phyloP scores from a whole-genome alignment of 345 rosid species.

The Angophora floribunda region DNA sequence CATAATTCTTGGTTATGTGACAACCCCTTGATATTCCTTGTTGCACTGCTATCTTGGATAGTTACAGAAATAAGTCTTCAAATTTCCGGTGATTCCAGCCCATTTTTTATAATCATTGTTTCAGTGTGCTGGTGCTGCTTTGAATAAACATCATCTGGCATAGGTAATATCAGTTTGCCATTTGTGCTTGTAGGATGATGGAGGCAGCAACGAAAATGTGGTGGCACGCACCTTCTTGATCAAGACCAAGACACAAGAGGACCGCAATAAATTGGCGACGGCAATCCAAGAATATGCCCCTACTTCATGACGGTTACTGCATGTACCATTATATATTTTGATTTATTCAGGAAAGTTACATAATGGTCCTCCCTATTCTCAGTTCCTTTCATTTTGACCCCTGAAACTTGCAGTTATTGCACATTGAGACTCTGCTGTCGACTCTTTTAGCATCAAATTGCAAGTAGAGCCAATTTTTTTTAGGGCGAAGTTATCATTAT shows the following conservation, averaged over 20 bases:
- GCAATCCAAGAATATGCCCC: constrained; percentile 84
- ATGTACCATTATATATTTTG: background rate
- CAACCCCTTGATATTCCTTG: background rate
- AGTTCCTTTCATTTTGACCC: background rate
- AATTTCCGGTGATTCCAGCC: background rate
- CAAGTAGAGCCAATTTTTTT: background rate
- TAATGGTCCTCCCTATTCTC: background rate
- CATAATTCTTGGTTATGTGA: background rate
- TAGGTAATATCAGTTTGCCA: background rate
- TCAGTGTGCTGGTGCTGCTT: background rate
- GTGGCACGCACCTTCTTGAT: constrained; percentile 77
- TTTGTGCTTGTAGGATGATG: constrained; percentile 43
- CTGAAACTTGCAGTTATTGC: background rate
- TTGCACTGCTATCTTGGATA: background rate
- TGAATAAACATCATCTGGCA: background rate
- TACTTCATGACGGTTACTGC: constrained; percentile 22
- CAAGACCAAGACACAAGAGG: constrained; percentile 65
- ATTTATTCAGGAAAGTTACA: background rate
- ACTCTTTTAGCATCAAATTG: background rate
- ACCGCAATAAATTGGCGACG: constrained; percentile 61
- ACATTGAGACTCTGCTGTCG: background rate
- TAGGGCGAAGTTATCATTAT: background rate
- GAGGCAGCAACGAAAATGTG: constrained; percentile 25
- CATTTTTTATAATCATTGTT: background rate
- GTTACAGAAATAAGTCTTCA: background rate